Evolutionary conservation across 805 yeast genomes (phyloP).

Genomic region (Candida sithepensis): DNA sequence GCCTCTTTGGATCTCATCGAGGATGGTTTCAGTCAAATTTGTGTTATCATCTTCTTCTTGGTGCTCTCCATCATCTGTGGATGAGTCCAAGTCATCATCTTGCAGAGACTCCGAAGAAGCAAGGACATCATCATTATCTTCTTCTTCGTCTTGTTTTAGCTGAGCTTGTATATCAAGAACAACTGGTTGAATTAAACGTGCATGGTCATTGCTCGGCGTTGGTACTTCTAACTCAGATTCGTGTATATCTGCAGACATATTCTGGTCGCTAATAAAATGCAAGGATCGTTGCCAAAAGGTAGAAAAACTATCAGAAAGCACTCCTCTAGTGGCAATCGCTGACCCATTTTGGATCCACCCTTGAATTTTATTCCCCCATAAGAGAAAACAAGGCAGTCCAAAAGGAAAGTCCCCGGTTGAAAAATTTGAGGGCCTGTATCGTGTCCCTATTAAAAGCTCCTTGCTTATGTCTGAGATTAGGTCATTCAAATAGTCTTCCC

Average conservation of each 20-base stretch:
- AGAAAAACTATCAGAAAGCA: too few species aligned
- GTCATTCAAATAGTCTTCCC: background rate
- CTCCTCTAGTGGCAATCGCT: too few species aligned
- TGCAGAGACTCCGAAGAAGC: background rate
- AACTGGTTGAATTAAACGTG: background rate
- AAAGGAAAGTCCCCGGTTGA: too few species aligned
- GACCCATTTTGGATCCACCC: too few species aligned
- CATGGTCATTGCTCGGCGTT: background rate
- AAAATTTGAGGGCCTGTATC: too few species aligned
- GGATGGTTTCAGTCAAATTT: slow-evolving; percentile 36
- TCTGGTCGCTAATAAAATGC: too few species aligned
- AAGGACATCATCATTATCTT: background rate
- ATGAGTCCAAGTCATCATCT: background rate
- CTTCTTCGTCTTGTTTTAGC: background rate
- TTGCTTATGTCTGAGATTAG: too few species aligned
- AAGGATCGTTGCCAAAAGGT: too few species aligned
- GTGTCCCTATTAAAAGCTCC: background rate
- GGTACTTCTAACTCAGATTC: background rate
- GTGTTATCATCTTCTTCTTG: slow-evolving; percentile 1
- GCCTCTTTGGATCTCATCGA: slow-evolving; percentile 61
- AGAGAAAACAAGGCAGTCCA: too few species aligned
- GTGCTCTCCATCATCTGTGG: slow-evolving; percentile 4
- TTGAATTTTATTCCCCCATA: too few species aligned
- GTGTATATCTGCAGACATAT: background rate
- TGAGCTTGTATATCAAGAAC: background rate